These are phyloP conservation scores for Pseudocercospora musae DNA, from an alignment of 2,329 filamentous ascomycete genomes.

Conservation along the genomic window DNA sequence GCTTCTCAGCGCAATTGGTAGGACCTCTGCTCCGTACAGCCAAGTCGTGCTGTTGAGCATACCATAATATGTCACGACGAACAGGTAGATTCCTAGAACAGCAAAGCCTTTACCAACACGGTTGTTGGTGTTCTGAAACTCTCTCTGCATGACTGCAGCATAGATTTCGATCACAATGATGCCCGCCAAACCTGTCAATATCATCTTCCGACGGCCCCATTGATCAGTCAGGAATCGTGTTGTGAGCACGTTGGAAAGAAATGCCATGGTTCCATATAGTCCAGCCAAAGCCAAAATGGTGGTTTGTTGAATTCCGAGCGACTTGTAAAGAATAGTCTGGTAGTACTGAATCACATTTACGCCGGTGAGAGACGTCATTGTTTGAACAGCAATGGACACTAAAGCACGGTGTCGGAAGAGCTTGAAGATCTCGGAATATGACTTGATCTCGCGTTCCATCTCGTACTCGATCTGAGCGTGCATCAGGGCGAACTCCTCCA, in stretches of 20 bases:
- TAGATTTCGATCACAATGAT: constrained; percentile 59
- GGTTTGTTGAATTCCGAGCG: constrained; percentile 49
- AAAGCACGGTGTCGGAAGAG: constrained; percentile 52
- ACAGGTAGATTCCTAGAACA: constrained; percentile 58
- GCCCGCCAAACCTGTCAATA: constrained; percentile 51
- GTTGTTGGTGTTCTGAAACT: constrained; percentile 56
- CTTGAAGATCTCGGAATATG: constrained; percentile 51
- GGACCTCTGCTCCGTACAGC: constrained; percentile 53
- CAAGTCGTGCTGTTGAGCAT: constrained; percentile 30
- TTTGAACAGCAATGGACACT: constrained; percentile 56
- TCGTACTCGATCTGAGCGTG: constrained; percentile 50
- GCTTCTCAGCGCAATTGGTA: constrained; percentile 53
- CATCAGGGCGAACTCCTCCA: constrained; percentile 56
- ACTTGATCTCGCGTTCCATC: constrained; percentile 54
- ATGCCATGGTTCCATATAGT: constrained; percentile 54
- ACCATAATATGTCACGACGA: constrained; percentile 50
- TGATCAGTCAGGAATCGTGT: constrained; percentile 54
- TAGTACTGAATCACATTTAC: constrained; percentile 55
- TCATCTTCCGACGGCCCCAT: constrained; percentile 60
- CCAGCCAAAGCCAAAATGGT: constrained; percentile 54
- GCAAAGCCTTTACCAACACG: constrained; percentile 58
- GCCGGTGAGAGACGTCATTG: constrained; percentile 56
- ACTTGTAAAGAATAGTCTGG: constrained; percentile 53
- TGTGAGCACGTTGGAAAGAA: constrained; percentile 51
- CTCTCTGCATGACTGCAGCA: constrained; percentile 56